Evolutionary conservation across 306 rosid genomes (phyloP), one percentile per base, ranked within the genome.

Genomic region (Echinosophora koreensis): DNA sequence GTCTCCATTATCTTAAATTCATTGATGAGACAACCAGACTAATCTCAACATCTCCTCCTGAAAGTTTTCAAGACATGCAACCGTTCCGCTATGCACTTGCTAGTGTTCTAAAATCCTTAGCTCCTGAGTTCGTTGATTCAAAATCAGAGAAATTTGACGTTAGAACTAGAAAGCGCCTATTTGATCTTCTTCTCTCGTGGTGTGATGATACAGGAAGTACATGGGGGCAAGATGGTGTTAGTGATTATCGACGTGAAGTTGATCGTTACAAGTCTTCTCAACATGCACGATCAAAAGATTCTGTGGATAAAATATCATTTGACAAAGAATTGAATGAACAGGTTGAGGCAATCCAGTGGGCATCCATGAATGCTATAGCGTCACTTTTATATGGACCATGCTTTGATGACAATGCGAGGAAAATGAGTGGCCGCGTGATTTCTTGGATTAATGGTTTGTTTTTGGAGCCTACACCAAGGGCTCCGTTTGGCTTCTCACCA

Each of bases 211-310:
- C 91, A 12, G 85, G 96, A 72, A 86, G 88, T 80, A 16, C 96
- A 22, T 93, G 97, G 96, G 83, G 89, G 82, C 96, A 89, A 76
- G 99, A 96, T 62, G 80, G 94, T 81, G 91, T 88, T 27, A 96
- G 89, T 83, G 99, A 96, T 78, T 92, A 93, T 76, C 90, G 97
- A 81, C 98, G 99, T 69, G 99, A 96, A 73, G 97, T 96, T 41
- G 99, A 96, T 81, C 97, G 98, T 34, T 96, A 96, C 82, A 96
- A 96, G 78, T 96, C 99, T 73, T 89, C 99, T 86, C 99, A 96
- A 78, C 92, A 96, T 90, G 89, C 90, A 61, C 87, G 98, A 52
- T 93, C 99, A 57, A 96, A 96, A 84, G 99, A 96, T 86, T 96
- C 99, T 42, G 97, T 93, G 15, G 99, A 96, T 85, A 96, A 93